phyloP scores from a whole-genome alignment of 2,329 filamentous ascomycete species.

The Magnaporthiopsis poae region DNA sequence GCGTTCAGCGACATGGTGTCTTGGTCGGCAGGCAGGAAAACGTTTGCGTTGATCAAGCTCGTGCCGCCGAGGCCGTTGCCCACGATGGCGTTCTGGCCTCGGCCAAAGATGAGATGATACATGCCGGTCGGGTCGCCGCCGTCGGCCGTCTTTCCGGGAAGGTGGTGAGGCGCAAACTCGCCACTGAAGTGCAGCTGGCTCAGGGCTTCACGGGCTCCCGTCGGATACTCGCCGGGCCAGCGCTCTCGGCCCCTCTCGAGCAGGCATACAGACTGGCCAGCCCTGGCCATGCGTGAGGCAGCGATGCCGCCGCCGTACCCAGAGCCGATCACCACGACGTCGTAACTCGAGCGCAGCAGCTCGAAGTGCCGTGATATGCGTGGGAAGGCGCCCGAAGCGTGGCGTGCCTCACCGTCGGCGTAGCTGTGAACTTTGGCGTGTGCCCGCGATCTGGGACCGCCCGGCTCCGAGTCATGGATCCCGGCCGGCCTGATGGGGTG shows the following conservation, averaged over 20 bases:
- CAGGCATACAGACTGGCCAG: constrained; percentile 50
- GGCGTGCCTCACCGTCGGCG: constrained; percentile 17
- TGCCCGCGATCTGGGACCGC: constrained; percentile 23
- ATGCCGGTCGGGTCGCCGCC: constrained; percentile 48
- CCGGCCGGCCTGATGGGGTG: constrained; percentile 18
- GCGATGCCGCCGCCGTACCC: constrained; percentile 60
- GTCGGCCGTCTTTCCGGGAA: constrained; percentile 32
- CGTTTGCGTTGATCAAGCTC: constrained; percentile 57
- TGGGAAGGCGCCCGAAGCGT: constrained; percentile 29
- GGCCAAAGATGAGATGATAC: constrained; percentile 53
- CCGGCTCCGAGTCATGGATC: constrained; percentile 24
- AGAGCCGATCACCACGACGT: constrained; percentile 58
- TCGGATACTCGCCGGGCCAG: constrained; percentile 58
- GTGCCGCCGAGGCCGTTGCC: constrained; percentile 56
- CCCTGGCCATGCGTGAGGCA: constrained; percentile 54
- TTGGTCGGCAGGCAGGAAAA: constrained; percentile 52
- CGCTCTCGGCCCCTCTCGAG: constrained; percentile 55
- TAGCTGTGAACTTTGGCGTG: constrained; percentile 21
- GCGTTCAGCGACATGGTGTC: constrained; percentile 40
- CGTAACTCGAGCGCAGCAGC: constrained; percentile 48
- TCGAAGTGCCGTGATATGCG: constrained; percentile 48
- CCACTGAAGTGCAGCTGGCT: constrained; percentile 49
- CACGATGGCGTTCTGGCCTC: constrained; percentile 54
- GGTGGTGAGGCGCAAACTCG: constrained; percentile 33
- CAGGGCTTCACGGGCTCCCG: constrained; percentile 33